phyloP scores from a whole-genome alignment of 176 grass and related monocot species.

The Dactylis glomerata region DNA sequence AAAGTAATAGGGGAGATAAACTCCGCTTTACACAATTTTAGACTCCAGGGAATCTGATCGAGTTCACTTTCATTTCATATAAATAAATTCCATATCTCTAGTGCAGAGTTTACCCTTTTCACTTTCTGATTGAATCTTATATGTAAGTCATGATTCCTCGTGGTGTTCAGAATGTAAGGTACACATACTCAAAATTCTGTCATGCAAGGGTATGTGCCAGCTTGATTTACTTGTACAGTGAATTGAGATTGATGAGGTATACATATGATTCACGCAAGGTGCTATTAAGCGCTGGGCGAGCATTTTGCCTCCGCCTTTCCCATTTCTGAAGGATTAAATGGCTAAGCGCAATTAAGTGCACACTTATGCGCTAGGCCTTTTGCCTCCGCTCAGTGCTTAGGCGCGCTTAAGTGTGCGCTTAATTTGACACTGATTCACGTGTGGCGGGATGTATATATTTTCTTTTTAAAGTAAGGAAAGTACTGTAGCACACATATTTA shows the following conservation, averaged over 20 bases:
- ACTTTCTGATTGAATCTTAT: not conserved
- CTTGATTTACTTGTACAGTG: not conserved
- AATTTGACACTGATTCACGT: not conserved
- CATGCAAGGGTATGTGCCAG: not conserved
- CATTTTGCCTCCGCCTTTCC: too few species aligned
- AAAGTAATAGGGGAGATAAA: not conserved
- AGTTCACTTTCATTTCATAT: not conserved
- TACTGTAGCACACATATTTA: not conserved
- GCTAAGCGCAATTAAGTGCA: too few species aligned
- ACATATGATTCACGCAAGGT: not conserved
- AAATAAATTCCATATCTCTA: not conserved
- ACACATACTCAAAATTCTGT: not conserved
- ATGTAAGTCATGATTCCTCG: not conserved
- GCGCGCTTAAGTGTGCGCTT: too few species aligned
- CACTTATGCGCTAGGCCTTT: too few species aligned
- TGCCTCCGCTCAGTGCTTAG: too few species aligned
- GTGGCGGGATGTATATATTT: not conserved
- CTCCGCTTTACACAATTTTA: not conserved
- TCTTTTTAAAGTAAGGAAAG: not conserved
- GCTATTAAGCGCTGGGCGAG: too few species aligned
- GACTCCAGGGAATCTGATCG: not conserved
- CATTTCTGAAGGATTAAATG: too few species aligned
- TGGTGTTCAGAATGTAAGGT: not conserved
- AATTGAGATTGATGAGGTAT: not conserved
- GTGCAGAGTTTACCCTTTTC: not conserved